A percentile compares a stretch with the other conserved stretches of the same genome.
Evolutionary conservation across 2,329 filamentous ascomycete species (phyloP).

Genomic region (Trichoderma arundinaceum): DNA sequence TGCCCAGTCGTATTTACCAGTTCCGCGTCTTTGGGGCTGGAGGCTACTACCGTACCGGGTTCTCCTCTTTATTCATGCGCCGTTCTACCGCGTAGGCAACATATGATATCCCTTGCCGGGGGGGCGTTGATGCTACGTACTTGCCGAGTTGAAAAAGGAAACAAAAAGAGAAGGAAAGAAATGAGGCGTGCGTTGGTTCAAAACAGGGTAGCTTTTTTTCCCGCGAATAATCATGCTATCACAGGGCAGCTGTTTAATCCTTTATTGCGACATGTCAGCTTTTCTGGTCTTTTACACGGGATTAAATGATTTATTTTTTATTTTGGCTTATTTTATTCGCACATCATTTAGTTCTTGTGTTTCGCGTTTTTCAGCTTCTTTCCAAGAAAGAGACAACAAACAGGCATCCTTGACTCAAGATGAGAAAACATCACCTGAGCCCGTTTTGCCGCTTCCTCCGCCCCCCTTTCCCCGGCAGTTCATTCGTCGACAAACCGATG

Average conservation of each 20-base stretch:
- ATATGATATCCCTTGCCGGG: too few species aligned
- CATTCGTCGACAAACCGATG: not conserved
- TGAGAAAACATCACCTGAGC: not conserved
- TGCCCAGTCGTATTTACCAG: not conserved
- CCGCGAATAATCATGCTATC: not conserved
- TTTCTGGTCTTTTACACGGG: not conserved
- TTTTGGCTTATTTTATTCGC: not conserved
- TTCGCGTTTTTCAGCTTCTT: not conserved
- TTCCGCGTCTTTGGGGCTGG: constrained; percentile 14
- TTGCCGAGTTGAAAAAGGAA: not conserved
- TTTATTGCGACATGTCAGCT: not conserved
- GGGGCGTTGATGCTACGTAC: not conserved
- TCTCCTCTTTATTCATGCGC: not conserved
- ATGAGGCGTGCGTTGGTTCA: not conserved
- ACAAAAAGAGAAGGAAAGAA: not conserved
- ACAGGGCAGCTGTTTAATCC: constrained; percentile 2
- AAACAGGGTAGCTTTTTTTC: not conserved
- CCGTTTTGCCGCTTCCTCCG: not conserved
- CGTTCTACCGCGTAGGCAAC: too few species aligned
- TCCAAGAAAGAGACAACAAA: not conserved
- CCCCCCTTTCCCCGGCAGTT: not conserved
- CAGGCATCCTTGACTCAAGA: not conserved
- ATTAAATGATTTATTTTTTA: not conserved
- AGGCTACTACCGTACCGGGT: not conserved
- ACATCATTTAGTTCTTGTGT: too few species aligned